Evolutionary conservation across 192 early-diverging fungal genomes (phyloP).

Genomic region (Gryganskiella cystojenkinii): DNA sequence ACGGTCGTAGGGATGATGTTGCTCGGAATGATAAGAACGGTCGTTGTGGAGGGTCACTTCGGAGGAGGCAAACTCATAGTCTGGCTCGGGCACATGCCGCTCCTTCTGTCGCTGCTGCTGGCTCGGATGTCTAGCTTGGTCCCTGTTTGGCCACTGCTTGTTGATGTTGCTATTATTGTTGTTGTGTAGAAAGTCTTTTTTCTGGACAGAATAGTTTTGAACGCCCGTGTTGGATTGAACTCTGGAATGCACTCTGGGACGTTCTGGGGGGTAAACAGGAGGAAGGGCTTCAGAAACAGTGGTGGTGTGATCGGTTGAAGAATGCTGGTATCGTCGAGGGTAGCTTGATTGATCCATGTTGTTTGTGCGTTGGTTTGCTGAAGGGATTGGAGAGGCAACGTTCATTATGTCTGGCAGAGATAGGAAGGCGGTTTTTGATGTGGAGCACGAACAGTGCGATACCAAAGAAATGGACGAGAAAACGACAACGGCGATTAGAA

Average conservation of each 20-base stretch:
- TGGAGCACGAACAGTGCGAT: background rate
- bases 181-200: background rate
- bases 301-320: background rate
- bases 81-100: background rate
- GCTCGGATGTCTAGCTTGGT: background rate
- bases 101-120: background rate
- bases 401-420: background rate
- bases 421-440: background rate
- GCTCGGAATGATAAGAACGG: too few species aligned
- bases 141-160: background rate
- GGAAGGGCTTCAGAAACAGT: background rate
- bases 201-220: background rate
- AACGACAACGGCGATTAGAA: background rate
- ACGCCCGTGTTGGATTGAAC: background rate
- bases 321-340: too few species aligned
- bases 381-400: background rate
- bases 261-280: background rate
- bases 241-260: background rate
- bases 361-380: background rate
- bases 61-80: too few species aligned
- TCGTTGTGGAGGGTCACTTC: too few species aligned
- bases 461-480: background rate
- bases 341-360: too few species aligned
- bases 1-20: too few species aligned
- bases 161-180: background rate